Base-by-base conservation (phyloP, 106 monocot species). In the Narthecium ossifragum region DNA sequence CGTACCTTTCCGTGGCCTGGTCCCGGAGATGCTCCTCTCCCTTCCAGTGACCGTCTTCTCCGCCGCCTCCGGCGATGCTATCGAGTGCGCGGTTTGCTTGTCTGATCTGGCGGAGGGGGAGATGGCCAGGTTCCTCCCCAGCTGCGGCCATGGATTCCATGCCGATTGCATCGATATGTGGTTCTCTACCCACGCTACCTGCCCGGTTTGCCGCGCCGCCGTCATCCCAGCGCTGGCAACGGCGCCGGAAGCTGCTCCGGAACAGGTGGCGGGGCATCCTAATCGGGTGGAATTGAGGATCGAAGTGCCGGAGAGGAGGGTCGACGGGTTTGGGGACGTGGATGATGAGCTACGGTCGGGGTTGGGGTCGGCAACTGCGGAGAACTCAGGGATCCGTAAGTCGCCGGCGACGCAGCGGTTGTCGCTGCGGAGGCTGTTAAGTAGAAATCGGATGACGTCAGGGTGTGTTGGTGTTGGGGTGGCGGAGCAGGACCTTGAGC, bases 111-210 rank as follows among this genome's bases (percentile, higher is more conserved):
- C 27, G 17, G 41, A 60, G 23, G 60, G 60, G 0, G 60, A 60
- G 41, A 46, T 27, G 26, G 43, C 26, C 5, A 23, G 60, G 60
- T 10, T 45, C 26, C 28, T 60, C 32, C 36, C 37, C 6, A 37
- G 4, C 2, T 60, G 41, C 20, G 27, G 26, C 24, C 60, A 60
- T 60, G 20, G 45, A 15, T 60, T 60, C 43, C 60, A 60, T 45
- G 60, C 43, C 14, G 60, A 60, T 6, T 60, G 41, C 27, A 60
- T 60, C 45, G 43, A 60, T 27, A 40, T 40, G 28, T 60, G 60
- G 60, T 43, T 60, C 27, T n/a, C 17, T 3, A 34, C 23, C 5
- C 60, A 60, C 14, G 4, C 60, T 6, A 43, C 43, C 2, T 60
- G 60, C 27, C 60, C 60, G 8, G 27, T 43, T 28, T 60, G 60